phyloP scores from a whole-genome alignment of 495 filamentous ascomycete genomes.

The Hypoxylon crocopeplum region DNA sequence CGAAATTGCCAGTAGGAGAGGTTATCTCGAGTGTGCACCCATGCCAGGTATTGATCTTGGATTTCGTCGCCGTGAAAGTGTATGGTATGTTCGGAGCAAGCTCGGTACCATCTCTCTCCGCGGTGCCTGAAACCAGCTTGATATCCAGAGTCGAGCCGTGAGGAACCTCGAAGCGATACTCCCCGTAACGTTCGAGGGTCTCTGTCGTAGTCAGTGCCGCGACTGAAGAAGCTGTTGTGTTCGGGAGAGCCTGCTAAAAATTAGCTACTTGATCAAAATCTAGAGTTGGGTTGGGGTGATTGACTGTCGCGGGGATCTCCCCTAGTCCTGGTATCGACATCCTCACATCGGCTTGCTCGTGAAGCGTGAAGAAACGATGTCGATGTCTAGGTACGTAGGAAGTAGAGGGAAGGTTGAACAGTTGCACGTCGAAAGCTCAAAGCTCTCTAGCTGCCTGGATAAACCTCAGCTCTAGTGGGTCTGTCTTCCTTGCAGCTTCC shows the following conservation, averaged over 20 bases:
- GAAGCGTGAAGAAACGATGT: neutral
- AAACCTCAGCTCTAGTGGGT: no score
- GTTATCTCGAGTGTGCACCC: constrained; percentile 85
- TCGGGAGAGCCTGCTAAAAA: constrained; percentile 31
- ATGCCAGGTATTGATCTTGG: constrained; percentile 88
- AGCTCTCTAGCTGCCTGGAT: no score
- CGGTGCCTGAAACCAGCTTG: constrained; percentile 75
- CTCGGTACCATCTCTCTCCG: constrained; percentile 96
- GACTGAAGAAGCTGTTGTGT: constrained; percentile 32
- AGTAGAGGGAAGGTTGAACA: neutral
- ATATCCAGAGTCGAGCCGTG: constrained; percentile 64
- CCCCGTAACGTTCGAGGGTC: constrained; percentile 59
- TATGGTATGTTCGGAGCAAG: constrained; percentile 82
- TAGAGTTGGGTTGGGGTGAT: neutral
- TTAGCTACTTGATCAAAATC: constrained; percentile 10
- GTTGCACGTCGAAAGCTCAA: no score
- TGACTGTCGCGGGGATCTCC: constrained; percentile 53
- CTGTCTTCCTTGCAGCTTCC: no score
- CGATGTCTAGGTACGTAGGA: neutral
- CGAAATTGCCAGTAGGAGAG: constrained; percentile 51
- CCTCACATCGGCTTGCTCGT: neutral
- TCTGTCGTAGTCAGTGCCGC: constrained; percentile 34
- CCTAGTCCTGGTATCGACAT: constrained; percentile 62
- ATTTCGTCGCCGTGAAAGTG: constrained; percentile 82
- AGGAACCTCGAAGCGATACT: constrained; percentile 93